Evolutionary conservation across 805 yeast species (phyloP), one percentile per base, ranked within the genome.

Genomic region (Teunomyces lycoperdinae): DNA sequence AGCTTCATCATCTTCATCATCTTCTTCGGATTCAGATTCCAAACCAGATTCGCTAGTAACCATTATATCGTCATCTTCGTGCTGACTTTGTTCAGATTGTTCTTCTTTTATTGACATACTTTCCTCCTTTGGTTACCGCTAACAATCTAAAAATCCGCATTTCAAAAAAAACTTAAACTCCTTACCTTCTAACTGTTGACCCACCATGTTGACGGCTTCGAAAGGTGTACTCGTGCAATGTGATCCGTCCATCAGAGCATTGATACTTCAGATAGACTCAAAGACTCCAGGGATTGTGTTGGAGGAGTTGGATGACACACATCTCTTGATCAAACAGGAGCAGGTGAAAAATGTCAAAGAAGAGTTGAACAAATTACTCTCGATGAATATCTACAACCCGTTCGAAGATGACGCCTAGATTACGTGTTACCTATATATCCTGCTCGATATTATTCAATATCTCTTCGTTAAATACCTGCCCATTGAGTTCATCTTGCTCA

Each of bases 171-270:
- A 20, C 24, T 3, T 4, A 4, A 17, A 17, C 17, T 17, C 4
- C 4, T 17, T 3, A 17, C 17, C 17, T 17, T 17, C 4, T 17
- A 17, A 17, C 17, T 3, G 2, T 17, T 17, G 17, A 17, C 24
- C 24, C 26, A 45, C 16, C 9, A 73, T 73, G 78, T 70, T 72
- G 17, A 67, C 73, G 5, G 78, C 78, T 9, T 63, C 70, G 42
- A 71, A 68, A 52, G 77, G 78, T 9, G 71, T 70, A 0, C 55
- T 73, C 34, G 74, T 73, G 13, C 74, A 65, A 48, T 73, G 97
- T 64, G 99, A 92, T 63, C 98, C 99, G 1, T 89, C 97, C 1
- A 90, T 92, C 53, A 79, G 83, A 53, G 96, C 98, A 0, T 73
- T 92, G 43, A 88, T 92, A 2, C 68, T 92, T 17, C 86, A 84